phyloP scores from a whole-genome alignment of 2,329 filamentous ascomycete species.

The Tricladium varicosporioides region DNA sequence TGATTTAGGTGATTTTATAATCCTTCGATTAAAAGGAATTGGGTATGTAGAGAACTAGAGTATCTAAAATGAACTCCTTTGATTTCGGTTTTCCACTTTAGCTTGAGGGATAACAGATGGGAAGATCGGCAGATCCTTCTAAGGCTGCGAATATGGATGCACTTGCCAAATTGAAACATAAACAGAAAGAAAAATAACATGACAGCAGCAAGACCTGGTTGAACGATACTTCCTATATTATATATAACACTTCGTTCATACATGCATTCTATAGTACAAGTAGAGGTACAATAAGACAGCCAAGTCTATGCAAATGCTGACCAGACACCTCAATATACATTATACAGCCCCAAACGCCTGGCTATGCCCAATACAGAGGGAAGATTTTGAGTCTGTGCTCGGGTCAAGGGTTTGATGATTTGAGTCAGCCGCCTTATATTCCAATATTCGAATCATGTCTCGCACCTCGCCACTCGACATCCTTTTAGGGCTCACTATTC shows the following conservation, averaged over 20 bases:
- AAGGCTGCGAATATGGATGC: too few species aligned
- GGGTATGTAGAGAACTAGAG: too few species aligned
- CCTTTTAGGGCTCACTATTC: neutral
- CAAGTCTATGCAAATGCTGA: slow-evolving; percentile 26
- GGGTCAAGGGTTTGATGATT: slow-evolving; percentile 13
- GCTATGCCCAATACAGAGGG: slow-evolving; percentile 35
- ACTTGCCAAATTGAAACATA: too few species aligned
- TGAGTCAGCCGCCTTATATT: slow-evolving; percentile 5
- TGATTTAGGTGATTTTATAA: too few species aligned
- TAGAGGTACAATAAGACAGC: slow-evolving; percentile 7
- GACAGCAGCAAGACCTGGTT: too few species aligned
- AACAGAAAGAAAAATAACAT: too few species aligned
- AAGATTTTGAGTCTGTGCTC: slow-evolving; percentile 31
- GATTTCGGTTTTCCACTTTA: too few species aligned
- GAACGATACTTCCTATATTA: too few species aligned
- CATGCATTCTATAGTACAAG: slow-evolving; percentile 28
- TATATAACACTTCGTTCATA: slow-evolving; percentile 7
- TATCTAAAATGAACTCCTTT: too few species aligned
- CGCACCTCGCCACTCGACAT: slow-evolving; percentile 2
- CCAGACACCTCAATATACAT: slow-evolving; percentile 24
- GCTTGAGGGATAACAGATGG: too few species aligned
- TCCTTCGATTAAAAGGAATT: too few species aligned
- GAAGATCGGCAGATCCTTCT: too few species aligned
- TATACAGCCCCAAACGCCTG: slow-evolving; percentile 32
- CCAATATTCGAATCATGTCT: slow-evolving; percentile 4